A percentile compares a stretch with the other conserved stretches of the same genome.
Conservation (phyloP, 176 grass and related monocot species). For the Oryza australiensis region DNA sequence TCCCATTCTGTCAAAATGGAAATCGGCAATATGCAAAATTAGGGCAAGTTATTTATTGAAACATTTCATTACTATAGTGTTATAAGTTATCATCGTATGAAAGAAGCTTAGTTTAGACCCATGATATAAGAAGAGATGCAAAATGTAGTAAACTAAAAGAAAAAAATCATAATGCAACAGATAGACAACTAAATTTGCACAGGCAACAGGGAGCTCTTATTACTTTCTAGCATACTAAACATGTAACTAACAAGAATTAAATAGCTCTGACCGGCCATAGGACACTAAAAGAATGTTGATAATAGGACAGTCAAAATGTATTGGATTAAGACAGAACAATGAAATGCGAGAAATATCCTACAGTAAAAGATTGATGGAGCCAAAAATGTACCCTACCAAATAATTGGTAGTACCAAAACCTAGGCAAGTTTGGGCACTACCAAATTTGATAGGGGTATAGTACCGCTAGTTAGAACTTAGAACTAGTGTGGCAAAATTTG, state of each 20-base stretch:
- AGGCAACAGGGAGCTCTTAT: neutral
- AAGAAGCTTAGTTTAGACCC: neutral
- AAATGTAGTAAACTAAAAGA: neutral
- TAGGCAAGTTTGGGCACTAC: no score
- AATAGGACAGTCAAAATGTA: constrained; percentile 29
- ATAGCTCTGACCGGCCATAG: neutral
- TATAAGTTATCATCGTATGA: neutral
- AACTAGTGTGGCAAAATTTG: no score
- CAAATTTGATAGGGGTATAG: no score
- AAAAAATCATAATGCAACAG: neutral
- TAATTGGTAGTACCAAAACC: no score
- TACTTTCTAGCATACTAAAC: neutral
- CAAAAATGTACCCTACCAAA: neutral
- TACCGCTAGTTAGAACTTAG: no score
- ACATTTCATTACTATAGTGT: neutral
- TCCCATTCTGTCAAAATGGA: constrained; percentile 73
- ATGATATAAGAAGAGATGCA: constrained; percentile 10
- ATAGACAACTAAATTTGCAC: neutral
- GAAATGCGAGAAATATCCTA: neutral
- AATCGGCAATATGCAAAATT: neutral
- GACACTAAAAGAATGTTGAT: neutral
- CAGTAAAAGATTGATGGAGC: neutral
- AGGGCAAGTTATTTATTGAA: neutral
- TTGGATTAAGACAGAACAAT: neutral
- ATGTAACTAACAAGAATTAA: constrained; percentile 5